These are phyloP conservation scores for Nemania sp. DNA, from an alignment of 2,329 filamentous ascomycete species.

Conservation along the genomic window DNA sequence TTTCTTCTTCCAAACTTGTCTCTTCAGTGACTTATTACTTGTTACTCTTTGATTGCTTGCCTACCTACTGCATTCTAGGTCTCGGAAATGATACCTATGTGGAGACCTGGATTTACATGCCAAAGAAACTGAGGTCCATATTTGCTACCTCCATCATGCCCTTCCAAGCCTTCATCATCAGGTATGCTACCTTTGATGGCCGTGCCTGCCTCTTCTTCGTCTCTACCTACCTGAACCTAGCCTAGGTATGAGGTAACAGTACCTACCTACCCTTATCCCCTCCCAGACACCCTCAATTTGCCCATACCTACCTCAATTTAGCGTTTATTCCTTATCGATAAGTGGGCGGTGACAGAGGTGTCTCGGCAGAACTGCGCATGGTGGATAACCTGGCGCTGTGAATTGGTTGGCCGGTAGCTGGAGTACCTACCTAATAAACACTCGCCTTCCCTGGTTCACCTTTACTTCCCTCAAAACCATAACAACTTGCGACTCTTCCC, in stretches of 20 bases:
- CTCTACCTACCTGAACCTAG: not conserved
- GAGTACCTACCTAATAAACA: conserved; percentile 48
- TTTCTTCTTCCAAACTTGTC: not conserved
- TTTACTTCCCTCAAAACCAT: conserved; percentile 40
- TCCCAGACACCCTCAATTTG: not conserved
- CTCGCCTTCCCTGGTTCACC: conserved; percentile 36
- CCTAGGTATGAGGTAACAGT: not conserved
- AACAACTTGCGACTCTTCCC: conserved; percentile 42
- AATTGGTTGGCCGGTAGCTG: conserved; percentile 42
- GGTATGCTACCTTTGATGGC: not conserved
- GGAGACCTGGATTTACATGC: not conserved
- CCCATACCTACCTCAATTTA: not conserved
- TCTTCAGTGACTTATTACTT: conserved; percentile 19
- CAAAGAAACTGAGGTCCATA: not conserved
- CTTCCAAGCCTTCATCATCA: not conserved
- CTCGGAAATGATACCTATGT: conserved; percentile 6
- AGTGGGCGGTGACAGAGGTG: conserved; percentile 25
- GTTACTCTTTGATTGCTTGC: conserved; percentile 12
- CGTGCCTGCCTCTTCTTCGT: not conserved
- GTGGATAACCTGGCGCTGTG: conserved; percentile 33
- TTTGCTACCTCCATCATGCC: not conserved
- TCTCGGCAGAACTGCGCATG: conserved; percentile 29
- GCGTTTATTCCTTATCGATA: conserved; percentile 33
- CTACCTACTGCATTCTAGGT: not conserved
- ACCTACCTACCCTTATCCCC: not conserved